Base-by-base conservation (phyloP, 805 yeast genomes). In the Candida quercuum region DNA sequence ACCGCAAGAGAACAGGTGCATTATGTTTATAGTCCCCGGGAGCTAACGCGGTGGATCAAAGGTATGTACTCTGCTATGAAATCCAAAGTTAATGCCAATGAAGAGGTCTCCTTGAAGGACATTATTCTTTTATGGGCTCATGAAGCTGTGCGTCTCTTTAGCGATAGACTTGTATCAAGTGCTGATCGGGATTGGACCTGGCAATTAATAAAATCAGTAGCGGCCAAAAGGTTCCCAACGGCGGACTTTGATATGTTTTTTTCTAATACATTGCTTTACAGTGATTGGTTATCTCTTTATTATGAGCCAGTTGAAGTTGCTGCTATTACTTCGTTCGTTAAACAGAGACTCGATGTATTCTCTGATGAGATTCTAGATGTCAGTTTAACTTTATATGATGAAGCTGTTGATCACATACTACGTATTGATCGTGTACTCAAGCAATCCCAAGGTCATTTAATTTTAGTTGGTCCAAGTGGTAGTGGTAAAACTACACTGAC, bases 371-470 rank as follows among this genome's bases (percentile, higher is more conserved):
- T 82, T 39, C 49, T 77, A 8, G 84, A 78, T 30, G 68, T 70
- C 4, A 61, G 75, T 2, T 54, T 87, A 25, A 72, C 85, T 0
- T 58, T 88, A 6, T 81, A 78, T 54, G 82, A 80, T 31, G 86
- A 81, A 5, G 65, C 86, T 41, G 57, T 89, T 8, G 89, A 82
- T 38, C 88, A 88, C 53, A 69, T 82, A 17, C 60, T 91, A 20
- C 61, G 95, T 41, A 76, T 89, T 33, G 96, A 89, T 50, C 63
- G 98, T 39, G 91, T 86, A 0, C 57, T 91, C 34, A 71, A 79
- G 37, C 95, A 87, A 51, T 79, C 81, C 0, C 97, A 89, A 51
- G 98, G 98, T 0, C 98, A 91, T 57, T 59, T 86, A 67, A 85
- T 91, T 45, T 56, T 91, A 28, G 82, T 86, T 16, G 98, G 97